Conservation (phyloP, 176 grass and related monocot species). For the Eremochloa ophiuroides region DNA sequence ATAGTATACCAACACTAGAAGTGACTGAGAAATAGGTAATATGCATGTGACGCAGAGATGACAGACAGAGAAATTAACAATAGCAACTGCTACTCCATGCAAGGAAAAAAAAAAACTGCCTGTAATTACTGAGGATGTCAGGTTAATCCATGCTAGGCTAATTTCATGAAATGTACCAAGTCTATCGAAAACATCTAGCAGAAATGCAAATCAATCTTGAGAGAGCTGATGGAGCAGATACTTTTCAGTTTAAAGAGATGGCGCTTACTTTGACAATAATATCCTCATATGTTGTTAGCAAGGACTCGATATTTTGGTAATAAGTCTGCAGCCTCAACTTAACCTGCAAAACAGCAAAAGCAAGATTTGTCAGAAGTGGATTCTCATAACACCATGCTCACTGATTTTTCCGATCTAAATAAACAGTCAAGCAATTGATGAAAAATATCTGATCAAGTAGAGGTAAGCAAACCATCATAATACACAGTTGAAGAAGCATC, state of each 20-base stretch:
- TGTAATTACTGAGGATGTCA: background rate
- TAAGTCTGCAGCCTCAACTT: constrained; percentile 86
- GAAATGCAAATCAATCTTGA: background rate
- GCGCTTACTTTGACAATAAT: constrained; percentile 53
- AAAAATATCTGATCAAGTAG: background rate
- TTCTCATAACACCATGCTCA: background rate
- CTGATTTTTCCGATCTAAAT: background rate
- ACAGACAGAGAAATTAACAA: background rate
- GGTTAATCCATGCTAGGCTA: background rate
- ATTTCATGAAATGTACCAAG: background rate
- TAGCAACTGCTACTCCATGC: background rate
- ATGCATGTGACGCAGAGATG: background rate
- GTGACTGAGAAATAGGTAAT: background rate
- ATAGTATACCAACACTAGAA: background rate
- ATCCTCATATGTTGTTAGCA: constrained; percentile 70
- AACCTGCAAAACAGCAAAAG: constrained; percentile 46
- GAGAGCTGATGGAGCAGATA: background rate
- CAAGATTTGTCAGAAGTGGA: constrained; percentile 1
- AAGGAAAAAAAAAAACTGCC: background rate
- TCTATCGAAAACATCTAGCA: background rate
- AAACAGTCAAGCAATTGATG: background rate
- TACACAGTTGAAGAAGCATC: background rate
- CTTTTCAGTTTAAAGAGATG: constrained; percentile 1
- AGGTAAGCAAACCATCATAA: constrained; percentile 3
- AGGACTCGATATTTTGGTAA: constrained; percentile 83